Evolutionary conservation across 202 grass and related monocot genomes (phyloP), one percentile per base, ranked within the genome.

Genomic region (Cymbopogon flexuosus): DNA sequence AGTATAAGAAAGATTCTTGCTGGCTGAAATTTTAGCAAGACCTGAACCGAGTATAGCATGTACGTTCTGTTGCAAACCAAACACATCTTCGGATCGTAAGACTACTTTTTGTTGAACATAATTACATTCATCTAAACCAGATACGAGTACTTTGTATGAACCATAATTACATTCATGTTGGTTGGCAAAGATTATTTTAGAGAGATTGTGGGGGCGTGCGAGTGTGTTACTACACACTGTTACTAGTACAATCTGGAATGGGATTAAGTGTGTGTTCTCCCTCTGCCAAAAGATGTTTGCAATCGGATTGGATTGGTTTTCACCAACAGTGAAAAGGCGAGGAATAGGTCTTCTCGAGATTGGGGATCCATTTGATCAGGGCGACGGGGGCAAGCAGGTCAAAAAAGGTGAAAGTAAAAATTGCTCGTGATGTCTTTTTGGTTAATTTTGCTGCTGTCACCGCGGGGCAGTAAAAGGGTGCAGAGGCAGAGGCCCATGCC

Each of bases 321-420:
- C 45, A 49, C 0, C 27, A 71, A 84, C 81, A 81, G 70, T 84
- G 68, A 71, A 88, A 88, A 84, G 70, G 64, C 1, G n/a, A 9
- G 51, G 70, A 63, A 80, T 80, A 45, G 75, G 76, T 34, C n/a
- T 80, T 46, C 86, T 88, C 81, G 86, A 88, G 87, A 88, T 84
- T 77, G 70, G 71, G 82, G 77, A 77, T 37, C 7, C 36, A 37
- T 65, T 77, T 72, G 72, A 81, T 65, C 16, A 39, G 21, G 49
- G 27, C n/a, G 62, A 1, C 29, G 16, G 27, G 27, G 27, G 59
- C 69, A 71, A 24, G 24, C 87, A 77, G 77, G 82, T 88, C 82
- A 81, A 87, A 85, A 88, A 76, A 64, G 81, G 35, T 18, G 57
- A 84, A 88, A 85, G 87, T 81, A 84, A 84, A 77, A 65, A 68